Conservation (phyloP, 139 green algal species). For the Chlamydomonas sp. region DNA sequence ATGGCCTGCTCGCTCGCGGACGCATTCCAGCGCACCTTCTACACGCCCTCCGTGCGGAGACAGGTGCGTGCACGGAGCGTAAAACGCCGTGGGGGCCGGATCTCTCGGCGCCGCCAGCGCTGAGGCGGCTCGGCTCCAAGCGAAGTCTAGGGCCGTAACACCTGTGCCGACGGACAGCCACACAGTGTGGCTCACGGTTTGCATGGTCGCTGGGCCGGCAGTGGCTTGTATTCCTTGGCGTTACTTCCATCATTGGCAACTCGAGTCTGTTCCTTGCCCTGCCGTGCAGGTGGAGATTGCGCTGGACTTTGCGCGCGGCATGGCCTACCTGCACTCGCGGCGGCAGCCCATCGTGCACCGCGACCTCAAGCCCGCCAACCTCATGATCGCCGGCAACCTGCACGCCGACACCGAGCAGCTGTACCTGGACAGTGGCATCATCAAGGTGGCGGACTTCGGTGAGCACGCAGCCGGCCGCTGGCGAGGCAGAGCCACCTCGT, state of each 20-base stretch:
- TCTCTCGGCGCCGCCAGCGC: too few species aligned
- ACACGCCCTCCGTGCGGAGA: constrained; percentile 39
- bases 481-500: too few species aligned
- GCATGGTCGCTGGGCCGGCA: too few species aligned
- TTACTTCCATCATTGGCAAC: too few species aligned
- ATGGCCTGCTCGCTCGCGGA: constrained; percentile 82
- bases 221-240: too few species aligned
- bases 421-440: constrained; percentile 74
- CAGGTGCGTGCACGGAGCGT: constrained; percentile 26
- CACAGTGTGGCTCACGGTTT: too few species aligned
- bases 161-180: too few species aligned
- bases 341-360: constrained; percentile 73
- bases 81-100: neutral
- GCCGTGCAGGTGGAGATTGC: constrained; percentile 75
- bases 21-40: constrained; percentile 76
- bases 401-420: constrained; percentile 71
- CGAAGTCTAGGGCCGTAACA: too few species aligned
- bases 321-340: constrained; percentile 90
- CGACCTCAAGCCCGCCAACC: constrained; percentile 92
- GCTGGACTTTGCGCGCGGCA: constrained; percentile 83
- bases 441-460: constrained; percentile 76
- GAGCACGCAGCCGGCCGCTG: neutral
- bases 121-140: too few species aligned
- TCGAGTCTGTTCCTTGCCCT: constrained; percentile 1
- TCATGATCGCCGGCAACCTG: constrained; percentile 87